Evolutionary conservation across 352 stramenopile species (phyloP), one percentile per base, ranked within the genome.

Genomic region (Phytophthora vignae): DNA sequence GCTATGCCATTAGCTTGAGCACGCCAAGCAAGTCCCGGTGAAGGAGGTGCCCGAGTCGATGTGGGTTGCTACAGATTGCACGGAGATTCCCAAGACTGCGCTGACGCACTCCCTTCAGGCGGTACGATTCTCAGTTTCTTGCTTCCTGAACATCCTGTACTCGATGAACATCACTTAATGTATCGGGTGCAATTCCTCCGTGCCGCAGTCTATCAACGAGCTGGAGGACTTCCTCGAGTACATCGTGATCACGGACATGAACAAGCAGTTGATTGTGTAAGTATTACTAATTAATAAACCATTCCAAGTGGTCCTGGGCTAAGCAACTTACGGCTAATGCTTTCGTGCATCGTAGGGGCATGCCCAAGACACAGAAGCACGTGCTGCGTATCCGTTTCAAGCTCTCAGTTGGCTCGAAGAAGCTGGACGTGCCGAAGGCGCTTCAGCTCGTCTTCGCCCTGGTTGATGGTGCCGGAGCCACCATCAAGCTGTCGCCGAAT

Each of bases 241-340:
- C 74, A 78, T 92, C 38, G 81, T 95, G 29, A 88, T 95, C 69
- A 95, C 84, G 9, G 87, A 95, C 66, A 79, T 95, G 68, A 95
- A 89, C 74, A 82, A 86, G 27, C 67, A 83, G 21, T 57, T 77
- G 15, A 84, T 93, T 60, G 55, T 85, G 87, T 94, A 70, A 54
- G 85, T 79, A 50, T 54, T 65, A 8, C 10, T 42, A 11, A 11
- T 42, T 42, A 42, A 17, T 31, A 6, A 1, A 31, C 27, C 27
- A 31, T 31, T 31, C 27, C 6, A 17, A 4, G 8, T 11, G 36
- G 9, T 12, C 33, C 33, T 40, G n/a, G n/a, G n/a, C n/a, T n/a
- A 14, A 15, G 33, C 33, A 10, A 62, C 38, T 54, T 36, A 64
- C 1, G 12, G 21, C 62, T n/a, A 46, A 9, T 58, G 21, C 21